Base-by-base conservation (phyloP, 306 rosid species). In the Psophocarpus tetragonolobus region DNA sequence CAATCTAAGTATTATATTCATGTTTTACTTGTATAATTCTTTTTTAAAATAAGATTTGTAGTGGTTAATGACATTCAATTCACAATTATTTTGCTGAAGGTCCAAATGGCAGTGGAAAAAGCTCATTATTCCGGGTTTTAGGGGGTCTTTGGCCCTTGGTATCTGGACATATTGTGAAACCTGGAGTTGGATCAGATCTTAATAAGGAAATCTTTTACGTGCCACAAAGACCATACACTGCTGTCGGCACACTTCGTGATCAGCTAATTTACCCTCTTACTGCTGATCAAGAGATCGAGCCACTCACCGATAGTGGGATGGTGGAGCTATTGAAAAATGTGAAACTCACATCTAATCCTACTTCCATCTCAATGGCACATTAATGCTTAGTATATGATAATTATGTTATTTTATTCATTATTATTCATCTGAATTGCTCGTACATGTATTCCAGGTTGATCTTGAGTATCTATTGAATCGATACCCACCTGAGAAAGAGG, bases 121-220 rank as follows among this genome's bases (percentile, higher is more conserved):
- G 97, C 86, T 90, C 97, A 2, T 96, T 92, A 72, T 92, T 92
- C 79, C 89, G 97, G 74, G 97, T 92, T 80, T 81, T 92, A 68
- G 97, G 97, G n/a, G 97, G 97, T 71, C 96, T 92, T 17, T 92
- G 97, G 97, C 97, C 97, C 24, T 83, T 92, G 76, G 88, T 90
- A 30, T 90, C 94, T 73, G 97, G 97, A 39, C 90, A 86, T 85
- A 90, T 92, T 41, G 92, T 89, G 78, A 92, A 92, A 80, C 97
- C 97, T 56, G 97, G 96, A 78, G 82, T 87, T 82, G 97, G 97
- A 64, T 87, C 94, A 68, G 90, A 92, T 88, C 97, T 92, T 69
- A 92, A 92, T 76, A 92, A 92, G 86, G 97, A 92, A 79, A 92
- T 92, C 45, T 92, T 92, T 72, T 92, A 92, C 80, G 97, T 92